Evolutionary conservation across 495 filamentous ascomycete species (phyloP).

Genomic region (Aspergillus incahuasiensis): DNA sequence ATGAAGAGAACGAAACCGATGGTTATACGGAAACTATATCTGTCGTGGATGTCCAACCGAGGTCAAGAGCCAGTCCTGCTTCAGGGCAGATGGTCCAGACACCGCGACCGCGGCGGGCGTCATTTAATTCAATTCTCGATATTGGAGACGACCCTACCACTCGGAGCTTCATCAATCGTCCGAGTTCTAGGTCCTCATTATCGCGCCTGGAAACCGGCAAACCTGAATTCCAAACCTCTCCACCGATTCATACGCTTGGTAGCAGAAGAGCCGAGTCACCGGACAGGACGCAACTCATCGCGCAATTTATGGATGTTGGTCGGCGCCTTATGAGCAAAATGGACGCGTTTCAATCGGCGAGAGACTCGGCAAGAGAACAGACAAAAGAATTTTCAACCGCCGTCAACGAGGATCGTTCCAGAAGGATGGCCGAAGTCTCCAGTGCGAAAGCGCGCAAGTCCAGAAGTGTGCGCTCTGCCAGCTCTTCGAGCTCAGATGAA

Average conservation of each 20-base stretch:
- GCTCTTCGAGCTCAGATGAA: constrained; percentile 24
- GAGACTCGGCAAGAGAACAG: constrained; percentile 20
- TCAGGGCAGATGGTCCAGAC: constrained; percentile 22
- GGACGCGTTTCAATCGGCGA: constrained; percentile 24
- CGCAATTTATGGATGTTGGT: constrained; percentile 43
- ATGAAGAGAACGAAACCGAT: constrained; percentile 28
- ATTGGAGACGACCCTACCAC: constrained; percentile 46
- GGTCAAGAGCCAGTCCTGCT: constrained; percentile 15
- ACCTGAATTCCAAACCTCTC: constrained; percentile 26
- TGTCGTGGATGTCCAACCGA: constrained; percentile 21
- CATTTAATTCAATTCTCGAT: constrained; percentile 54
- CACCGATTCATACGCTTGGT: constrained; percentile 22
- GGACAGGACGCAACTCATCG: constrained; percentile 43
- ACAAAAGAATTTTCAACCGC: constrained; percentile 23
- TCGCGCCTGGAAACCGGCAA: constrained; percentile 41
- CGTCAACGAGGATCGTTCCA: constrained; percentile 35
- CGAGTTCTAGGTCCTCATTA: constrained; percentile 46
- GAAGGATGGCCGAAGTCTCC: constrained; percentile 26
- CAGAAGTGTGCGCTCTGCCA: constrained; percentile 9
- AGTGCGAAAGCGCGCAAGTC: constrained; percentile 9
- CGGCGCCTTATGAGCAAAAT: constrained; percentile 37
- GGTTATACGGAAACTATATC: constrained; percentile 23
- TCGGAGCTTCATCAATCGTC: constrained; percentile 33
- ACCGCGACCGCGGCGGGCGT: constrained; percentile 47
- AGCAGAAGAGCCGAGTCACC: constrained; percentile 22